These are phyloP conservation scores for Bryoerythrophyllum caledonicum DNA, from an alignment of 225 moss, liverwort and hornwort genomes.

Conservation along the genomic window DNA sequence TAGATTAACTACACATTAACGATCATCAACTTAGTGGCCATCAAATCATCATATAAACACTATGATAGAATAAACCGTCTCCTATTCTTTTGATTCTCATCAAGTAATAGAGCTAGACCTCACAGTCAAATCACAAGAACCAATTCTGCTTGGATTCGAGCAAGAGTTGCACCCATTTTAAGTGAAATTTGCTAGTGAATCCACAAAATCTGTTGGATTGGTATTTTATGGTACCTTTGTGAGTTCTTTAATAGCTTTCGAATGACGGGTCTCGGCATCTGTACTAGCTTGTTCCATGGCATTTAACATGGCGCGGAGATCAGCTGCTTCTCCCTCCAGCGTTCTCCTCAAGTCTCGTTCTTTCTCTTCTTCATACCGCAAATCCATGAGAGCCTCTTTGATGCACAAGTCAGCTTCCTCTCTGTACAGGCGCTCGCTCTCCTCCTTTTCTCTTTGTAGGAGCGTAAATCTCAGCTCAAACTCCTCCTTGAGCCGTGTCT, in stretches of 20 bases:
- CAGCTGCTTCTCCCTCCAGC: constrained; percentile 56
- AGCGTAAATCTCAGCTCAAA: constrained; percentile 24
- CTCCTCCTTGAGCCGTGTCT: constrained; percentile 35
- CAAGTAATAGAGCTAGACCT: too few relatives aligned
- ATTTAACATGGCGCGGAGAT: constrained; percentile 56
- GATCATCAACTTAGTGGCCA: background rate
- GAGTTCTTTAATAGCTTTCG: constrained; percentile 44
- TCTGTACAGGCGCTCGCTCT: constrained; percentile 25
- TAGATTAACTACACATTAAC: background rate
- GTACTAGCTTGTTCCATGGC: constrained; percentile 68
- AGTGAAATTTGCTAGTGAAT: too few relatives aligned
- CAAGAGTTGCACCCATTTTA: too few relatives aligned
- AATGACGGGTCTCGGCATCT: constrained; percentile 56
- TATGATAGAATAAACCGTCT: background rate
- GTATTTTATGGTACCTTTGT: constrained; percentile 45
- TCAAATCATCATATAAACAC: too few relatives aligned
- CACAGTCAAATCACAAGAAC: background rate
- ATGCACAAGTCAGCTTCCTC: constrained; percentile 46
- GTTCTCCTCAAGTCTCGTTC: constrained; percentile 53
- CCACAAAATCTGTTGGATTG: too few relatives aligned
- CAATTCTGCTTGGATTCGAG: too few relatives aligned
- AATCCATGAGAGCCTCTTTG: constrained; percentile 49
- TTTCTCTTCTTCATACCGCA: constrained; percentile 40
- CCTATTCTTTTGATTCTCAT: background rate
- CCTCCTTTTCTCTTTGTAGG: constrained; percentile 42